Percentiles rank a stretch among this genome's conserved stretches.
Evolutionary conservation across 2,329 filamentous ascomycete species (phyloP).

Genomic region (Colletotrichum eleusines): DNA sequence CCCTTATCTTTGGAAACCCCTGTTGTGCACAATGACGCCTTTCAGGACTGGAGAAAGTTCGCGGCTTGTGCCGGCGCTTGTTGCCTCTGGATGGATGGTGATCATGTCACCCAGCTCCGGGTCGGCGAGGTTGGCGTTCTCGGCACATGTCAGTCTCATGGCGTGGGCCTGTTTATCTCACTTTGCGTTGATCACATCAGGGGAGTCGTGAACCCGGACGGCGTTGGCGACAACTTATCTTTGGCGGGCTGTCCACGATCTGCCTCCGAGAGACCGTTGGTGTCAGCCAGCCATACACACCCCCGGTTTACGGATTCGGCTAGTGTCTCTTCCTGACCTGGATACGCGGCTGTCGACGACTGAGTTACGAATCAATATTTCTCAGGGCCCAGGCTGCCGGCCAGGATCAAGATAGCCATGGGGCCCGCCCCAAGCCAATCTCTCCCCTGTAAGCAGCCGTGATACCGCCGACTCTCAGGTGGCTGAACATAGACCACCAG

Average conservation of each 20-base stretch:
- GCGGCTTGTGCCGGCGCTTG: not conserved
- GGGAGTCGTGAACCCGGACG: not conserved
- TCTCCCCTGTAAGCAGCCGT: not conserved
- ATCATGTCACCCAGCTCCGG: not conserved
- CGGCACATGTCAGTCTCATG: not conserved
- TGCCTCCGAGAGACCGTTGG: not conserved
- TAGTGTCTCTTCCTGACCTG: not conserved
- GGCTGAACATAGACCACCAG: conserved; percentile 8
- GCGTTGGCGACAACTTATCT: not conserved
- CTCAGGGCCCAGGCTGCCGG: conserved; percentile 3
- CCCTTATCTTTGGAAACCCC: conserved; percentile 25
- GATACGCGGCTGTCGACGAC: too few species aligned
- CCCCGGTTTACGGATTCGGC: not conserved
- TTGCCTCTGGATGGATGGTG: not conserved
- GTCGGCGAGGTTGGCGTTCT: not conserved
- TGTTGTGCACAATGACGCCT: not conserved
- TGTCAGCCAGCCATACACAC: too few species aligned
- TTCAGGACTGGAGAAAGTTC: not conserved
- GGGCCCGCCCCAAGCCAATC: conserved; percentile 14
- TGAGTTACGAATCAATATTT: conserved; percentile 21
- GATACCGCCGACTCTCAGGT: conserved; percentile 18
- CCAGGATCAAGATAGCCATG: conserved; percentile 27
- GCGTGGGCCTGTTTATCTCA: not conserved
- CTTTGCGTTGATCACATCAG: not conserved
- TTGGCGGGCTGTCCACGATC: not conserved